Evolutionary conservation across 352 stramenopile genomes (phyloP).

Genomic region (Labyrinthula sp.): DNA sequence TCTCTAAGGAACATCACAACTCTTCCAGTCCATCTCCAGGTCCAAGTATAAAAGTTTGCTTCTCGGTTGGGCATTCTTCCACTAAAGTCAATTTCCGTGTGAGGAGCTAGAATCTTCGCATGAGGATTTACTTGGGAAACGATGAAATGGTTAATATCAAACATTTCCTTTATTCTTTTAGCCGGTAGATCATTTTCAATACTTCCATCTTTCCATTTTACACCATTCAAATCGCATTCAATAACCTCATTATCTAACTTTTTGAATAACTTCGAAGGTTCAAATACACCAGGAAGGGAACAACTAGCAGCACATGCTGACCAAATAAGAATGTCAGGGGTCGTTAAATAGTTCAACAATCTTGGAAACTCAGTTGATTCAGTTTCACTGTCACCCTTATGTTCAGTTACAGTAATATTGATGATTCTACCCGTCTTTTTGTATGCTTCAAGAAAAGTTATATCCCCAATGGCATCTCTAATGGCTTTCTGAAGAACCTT

Average conservation of each 20-base stretch:
- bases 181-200: conserved; percentile 79
- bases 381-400: conserved; percentile 56
- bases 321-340: conserved; percentile 94
- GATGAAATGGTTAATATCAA: conserved; percentile 98
- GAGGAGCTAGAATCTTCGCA: conserved; percentile 51
- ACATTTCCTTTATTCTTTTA: conserved; percentile 76
- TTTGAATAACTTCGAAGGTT: conserved; percentile 70
- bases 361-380: no score
- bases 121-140: conserved; percentile 75
- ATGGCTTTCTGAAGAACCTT: conserved; percentile 39
- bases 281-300: conserved; percentile 77
- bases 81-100: conserved; percentile 37
- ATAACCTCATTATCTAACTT: conserved; percentile 56
- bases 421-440: conserved; percentile 89
- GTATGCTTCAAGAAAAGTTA: conserved; percentile 92
- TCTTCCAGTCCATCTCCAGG: conserved; percentile 42
- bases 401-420: conserved; percentile 89
- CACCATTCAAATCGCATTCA: conserved; percentile 31
- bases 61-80: neutral
- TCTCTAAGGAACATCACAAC: conserved; percentile 45
- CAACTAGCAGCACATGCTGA: conserved; percentile 76
- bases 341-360: conserved; percentile 92
- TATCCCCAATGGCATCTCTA: conserved; percentile 73
- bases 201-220: conserved; percentile 72
- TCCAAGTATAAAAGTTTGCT: no score